Percentiles rank a stretch among this genome's conserved stretches.
phyloP scores from a whole-genome alignment of 2,329 filamentous ascomycete genomes.

The Nothophoma quercina region DNA sequence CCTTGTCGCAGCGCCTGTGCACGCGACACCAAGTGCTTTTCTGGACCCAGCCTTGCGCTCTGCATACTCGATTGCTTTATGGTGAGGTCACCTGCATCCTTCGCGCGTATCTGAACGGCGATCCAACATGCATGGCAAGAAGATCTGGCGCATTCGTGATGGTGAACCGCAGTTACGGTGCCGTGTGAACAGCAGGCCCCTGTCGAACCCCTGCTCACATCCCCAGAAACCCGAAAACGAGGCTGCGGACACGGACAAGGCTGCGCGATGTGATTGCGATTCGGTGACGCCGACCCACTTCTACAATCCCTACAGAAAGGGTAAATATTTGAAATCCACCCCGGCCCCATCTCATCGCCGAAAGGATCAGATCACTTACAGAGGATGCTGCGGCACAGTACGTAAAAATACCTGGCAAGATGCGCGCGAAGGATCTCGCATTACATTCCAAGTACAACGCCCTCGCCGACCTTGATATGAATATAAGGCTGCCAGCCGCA shows the following conservation, averaged over 20 bases:
- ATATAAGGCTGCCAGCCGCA: constrained; percentile 7
- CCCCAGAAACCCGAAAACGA: constrained; percentile 17
- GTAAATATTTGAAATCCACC: constrained; percentile 9
- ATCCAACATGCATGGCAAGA: constrained; percentile 1
- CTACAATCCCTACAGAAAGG: not conserved
- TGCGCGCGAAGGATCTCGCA: constrained; percentile 10
- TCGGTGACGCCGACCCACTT: not conserved
- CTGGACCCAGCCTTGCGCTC: not conserved
- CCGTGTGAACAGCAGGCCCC: constrained; percentile 8
- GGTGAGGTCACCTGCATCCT: constrained; percentile 13
- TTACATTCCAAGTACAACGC: constrained; percentile 4
- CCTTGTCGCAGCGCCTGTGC: not conserved
- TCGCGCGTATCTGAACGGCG: constrained; percentile 6
- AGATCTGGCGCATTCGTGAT: constrained; percentile 4
- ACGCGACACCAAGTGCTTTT: not conserved
- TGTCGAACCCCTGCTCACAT: constrained; percentile 11
- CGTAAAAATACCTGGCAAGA: constrained; percentile 11
- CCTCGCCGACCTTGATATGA: constrained; percentile 15
- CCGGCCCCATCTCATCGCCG: constrained; percentile 9
- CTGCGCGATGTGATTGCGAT: constrained; percentile 1
- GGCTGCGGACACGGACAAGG: constrained; percentile 16
- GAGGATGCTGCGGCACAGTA: not conserved
- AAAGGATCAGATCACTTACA: not conserved
- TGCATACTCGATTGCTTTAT: not conserved
- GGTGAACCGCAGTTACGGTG: not conserved